These are phyloP conservation scores for Nigrospora osmanthi DNA, from an alignment of 2,329 filamentous ascomycete genomes.

Conservation along the genomic window DNA sequence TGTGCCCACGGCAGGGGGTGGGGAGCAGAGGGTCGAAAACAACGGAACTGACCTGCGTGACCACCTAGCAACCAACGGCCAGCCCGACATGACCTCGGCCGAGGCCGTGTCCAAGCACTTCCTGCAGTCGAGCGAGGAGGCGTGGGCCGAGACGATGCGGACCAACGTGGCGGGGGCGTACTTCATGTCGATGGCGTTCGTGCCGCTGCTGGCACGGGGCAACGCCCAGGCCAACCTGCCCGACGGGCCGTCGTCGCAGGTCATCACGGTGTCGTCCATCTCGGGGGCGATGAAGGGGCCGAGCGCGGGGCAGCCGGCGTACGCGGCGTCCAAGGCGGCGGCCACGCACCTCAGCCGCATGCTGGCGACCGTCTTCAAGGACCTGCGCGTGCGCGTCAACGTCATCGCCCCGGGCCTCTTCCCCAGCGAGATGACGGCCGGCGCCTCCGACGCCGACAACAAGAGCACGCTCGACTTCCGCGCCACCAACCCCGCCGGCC, in stretches of 20 bases:
- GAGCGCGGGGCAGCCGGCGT: slow-evolving; percentile 42
- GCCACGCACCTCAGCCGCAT: slow-evolving; percentile 35
- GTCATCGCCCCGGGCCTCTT: slow-evolving; percentile 44
- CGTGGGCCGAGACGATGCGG: slow-evolving; percentile 40
- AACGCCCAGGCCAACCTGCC: slow-evolving; percentile 33
- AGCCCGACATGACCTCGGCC: slow-evolving; percentile 37
- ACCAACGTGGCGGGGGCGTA: slow-evolving; percentile 41
- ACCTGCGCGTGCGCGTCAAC: slow-evolving; percentile 48
- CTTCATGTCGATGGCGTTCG: slow-evolving; percentile 43
- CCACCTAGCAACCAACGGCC: slow-evolving; percentile 20
- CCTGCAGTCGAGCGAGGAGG: slow-evolving; percentile 33
- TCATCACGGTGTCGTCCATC: slow-evolving; percentile 44
- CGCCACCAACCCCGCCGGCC: slow-evolving; percentile 33
- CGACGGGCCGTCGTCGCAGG: slow-evolving; percentile 34
- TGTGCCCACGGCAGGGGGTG: neutral
- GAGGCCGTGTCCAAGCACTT: slow-evolving; percentile 42
- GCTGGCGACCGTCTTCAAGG: slow-evolving; percentile 34
- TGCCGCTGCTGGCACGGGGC: slow-evolving; percentile 34
- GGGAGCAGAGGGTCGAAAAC: neutral
- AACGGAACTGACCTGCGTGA: slow-evolving; percentile 35
- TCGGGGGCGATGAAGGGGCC: slow-evolving; percentile 43
- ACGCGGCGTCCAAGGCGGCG: slow-evolving; percentile 40
- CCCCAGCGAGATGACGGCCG: slow-evolving; percentile 37
- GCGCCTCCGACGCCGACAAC: slow-evolving; percentile 33
- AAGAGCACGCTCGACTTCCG: slow-evolving; percentile 32